phyloP scores from a whole-genome alignment of 2,329 filamentous ascomycete species.

The Teratosphaeria gauchensis region DNA sequence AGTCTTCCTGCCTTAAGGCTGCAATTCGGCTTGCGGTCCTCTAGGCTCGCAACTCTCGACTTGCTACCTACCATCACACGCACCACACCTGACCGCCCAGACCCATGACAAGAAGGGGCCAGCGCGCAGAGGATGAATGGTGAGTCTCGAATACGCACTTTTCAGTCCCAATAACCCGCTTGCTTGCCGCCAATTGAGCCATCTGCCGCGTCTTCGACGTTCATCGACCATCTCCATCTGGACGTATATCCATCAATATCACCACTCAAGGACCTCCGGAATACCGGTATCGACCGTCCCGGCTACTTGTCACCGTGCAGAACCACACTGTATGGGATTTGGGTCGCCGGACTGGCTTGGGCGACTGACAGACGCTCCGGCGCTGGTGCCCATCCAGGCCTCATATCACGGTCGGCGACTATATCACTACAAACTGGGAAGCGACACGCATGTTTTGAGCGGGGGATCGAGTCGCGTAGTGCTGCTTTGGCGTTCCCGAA shows the following conservation, averaged over 20 bases:
- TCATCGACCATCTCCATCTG: slow-evolving; percentile 18
- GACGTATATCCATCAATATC: slow-evolving; percentile 20
- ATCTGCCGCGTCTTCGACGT: not conserved
- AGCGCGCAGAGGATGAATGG: not conserved
- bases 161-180: slow-evolving; percentile 6
- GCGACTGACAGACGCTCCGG: slow-evolving; percentile 15
- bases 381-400: slow-evolving; percentile 15
- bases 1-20: too few species aligned
- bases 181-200: slow-evolving; percentile 9
- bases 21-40: too few species aligned
- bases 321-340: slow-evolving; percentile 5
- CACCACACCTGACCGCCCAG: not conserved
- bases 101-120: not conserved
- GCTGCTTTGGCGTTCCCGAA: slow-evolving; percentile 13
- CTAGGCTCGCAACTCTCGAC: not conserved
- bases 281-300: slow-evolving; percentile 9
- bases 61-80: not conserved
- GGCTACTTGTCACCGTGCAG: slow-evolving; percentile 6
- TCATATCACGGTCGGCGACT: slow-evolving; percentile 31
- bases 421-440: slow-evolving; percentile 7
- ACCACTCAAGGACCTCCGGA: slow-evolving; percentile 8
- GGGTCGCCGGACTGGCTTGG: slow-evolving; percentile 10
- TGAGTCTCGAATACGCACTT: not conserved
- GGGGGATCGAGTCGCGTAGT: slow-evolving; percentile 35
- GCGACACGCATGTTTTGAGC: slow-evolving; percentile 23